phyloP scores from a whole-genome alignment of 2,329 filamentous ascomycete species.

The Verticillium isaacii region DNA sequence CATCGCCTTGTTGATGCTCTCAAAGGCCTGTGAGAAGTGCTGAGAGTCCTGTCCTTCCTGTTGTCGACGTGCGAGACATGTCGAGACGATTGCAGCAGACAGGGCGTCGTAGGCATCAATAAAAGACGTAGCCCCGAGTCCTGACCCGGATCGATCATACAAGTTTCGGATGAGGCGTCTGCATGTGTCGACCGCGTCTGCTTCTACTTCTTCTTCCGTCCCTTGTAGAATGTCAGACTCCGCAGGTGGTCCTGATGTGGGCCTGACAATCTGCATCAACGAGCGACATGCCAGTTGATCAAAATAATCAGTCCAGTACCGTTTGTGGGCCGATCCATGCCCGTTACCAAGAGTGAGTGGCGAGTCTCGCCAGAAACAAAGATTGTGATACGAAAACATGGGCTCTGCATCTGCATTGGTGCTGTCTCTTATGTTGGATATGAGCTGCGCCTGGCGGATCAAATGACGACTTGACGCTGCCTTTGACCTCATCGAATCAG shows the following conservation, averaged over 20 bases:
- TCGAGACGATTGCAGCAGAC: constrained; percentile 4
- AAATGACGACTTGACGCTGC: neutral
- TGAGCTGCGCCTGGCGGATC: constrained; percentile 3
- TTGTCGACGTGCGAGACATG: neutral
- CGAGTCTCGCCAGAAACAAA: constrained; percentile 7
- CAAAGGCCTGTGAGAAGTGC: neutral
- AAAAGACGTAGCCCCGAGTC: constrained; percentile 1
- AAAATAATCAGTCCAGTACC: neutral
- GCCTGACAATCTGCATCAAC: neutral
- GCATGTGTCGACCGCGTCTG: neutral
- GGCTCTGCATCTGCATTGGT: neutral
- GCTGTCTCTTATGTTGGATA: constrained; percentile 2
- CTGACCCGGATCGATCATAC: neutral
- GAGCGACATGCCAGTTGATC: constrained; percentile 3
- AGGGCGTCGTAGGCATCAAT: constrained; percentile 8
- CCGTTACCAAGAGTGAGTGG: neutral
- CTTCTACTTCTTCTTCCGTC: constrained; percentile 4
- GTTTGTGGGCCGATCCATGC: neutral
- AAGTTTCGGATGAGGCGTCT: constrained; percentile 1
- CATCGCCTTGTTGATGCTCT: constrained; percentile 4
- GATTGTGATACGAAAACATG: constrained; percentile 4
- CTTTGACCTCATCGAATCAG: neutral
- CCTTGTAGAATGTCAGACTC: neutral
- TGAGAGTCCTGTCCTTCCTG: neutral
- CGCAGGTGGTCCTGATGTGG: neutral